phyloP scores from a whole-genome alignment of 495 filamentous ascomycete species.

The Sordaria brevicollis region DNA sequence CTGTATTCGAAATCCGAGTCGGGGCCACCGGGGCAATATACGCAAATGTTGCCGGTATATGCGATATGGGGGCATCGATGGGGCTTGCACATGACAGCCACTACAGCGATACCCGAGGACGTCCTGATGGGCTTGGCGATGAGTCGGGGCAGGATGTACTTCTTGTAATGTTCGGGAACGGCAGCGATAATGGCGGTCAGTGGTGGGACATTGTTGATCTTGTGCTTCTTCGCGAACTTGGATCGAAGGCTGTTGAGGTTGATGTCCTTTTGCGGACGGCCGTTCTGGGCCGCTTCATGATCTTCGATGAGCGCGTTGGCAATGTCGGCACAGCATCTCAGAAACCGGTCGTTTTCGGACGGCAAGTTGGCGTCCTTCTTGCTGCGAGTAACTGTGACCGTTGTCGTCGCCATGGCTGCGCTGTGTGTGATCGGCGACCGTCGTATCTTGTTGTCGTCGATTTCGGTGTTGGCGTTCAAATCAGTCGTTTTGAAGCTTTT shows the following conservation, averaged over 20 bases:
- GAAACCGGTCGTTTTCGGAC: slow-evolving; percentile 86
- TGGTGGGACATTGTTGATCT: slow-evolving; percentile 71
- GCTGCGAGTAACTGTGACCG: slow-evolving; percentile 29
- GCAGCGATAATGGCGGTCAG: slow-evolving; percentile 95
- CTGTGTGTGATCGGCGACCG: background rate
- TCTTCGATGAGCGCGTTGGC: slow-evolving; percentile 88
- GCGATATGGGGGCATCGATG: slow-evolving; percentile 96
- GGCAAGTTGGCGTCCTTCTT: slow-evolving; percentile 62
- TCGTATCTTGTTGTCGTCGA: background rate
- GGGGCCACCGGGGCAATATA: slow-evolving; percentile 95
- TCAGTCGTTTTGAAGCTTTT: background rate
- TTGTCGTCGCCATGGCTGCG: slow-evolving; percentile 32
- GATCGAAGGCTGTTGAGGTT: slow-evolving; percentile 86
- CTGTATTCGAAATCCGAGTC: slow-evolving; percentile 99
- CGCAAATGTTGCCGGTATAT: slow-evolving; percentile 96
- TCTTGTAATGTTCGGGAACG: slow-evolving; percentile 97
- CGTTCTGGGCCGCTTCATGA: slow-evolving; percentile 67
- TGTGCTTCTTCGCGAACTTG: slow-evolving; percentile 86
- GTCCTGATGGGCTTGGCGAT: slow-evolving; percentile 94
- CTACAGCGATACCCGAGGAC: slow-evolving; percentile 95
- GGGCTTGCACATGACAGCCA: slow-evolving; percentile 99
- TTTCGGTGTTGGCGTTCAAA: background rate
- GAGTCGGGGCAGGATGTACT: slow-evolving; percentile 91
- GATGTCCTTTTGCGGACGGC: slow-evolving; percentile 67
- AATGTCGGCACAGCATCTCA: slow-evolving; percentile 91